These are phyloP conservation scores for Pseudomassariella vexata DNA, from an alignment of 2,329 filamentous ascomycete genomes.

Conservation along the genomic window DNA sequence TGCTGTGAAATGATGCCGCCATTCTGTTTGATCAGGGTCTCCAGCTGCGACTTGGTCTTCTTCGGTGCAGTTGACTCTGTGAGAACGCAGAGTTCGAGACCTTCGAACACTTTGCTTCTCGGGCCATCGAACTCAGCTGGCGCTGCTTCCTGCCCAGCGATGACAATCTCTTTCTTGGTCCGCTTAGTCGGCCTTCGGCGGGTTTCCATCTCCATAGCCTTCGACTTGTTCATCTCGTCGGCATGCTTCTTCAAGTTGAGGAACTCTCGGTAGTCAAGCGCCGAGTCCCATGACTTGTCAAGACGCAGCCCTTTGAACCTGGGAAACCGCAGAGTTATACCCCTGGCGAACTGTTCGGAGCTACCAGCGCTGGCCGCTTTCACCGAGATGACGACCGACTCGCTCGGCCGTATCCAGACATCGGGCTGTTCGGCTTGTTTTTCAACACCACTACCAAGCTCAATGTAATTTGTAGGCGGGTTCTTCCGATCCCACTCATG, in stretches of 20 bases:
- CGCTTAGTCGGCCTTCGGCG: conserved; percentile 50
- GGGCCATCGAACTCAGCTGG: conserved; percentile 45
- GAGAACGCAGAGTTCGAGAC: conserved; percentile 76
- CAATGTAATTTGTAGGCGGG: conserved; percentile 73
- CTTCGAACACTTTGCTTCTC: conserved; percentile 63
- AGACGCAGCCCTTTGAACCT: conserved; percentile 75
- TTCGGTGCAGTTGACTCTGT: conserved; percentile 70
- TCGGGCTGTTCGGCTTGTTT: conserved; percentile 74
- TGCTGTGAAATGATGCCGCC: conserved; percentile 77
- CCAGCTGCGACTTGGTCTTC: conserved; percentile 72
- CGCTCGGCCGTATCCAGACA: conserved; percentile 84
- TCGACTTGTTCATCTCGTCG: conserved; percentile 66
- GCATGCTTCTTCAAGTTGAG: conserved; percentile 61
- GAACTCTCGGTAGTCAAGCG: conserved; percentile 75
- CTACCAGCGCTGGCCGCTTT: conserved; percentile 76
- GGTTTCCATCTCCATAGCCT: conserved; percentile 71
- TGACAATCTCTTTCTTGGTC: conserved; percentile 62
- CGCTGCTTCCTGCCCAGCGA: conserved; percentile 62
- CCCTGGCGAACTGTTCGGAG: conserved; percentile 73
- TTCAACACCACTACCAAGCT: conserved; percentile 70
- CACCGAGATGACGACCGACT: conserved; percentile 81
- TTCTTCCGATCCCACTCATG: conserved; percentile 71
- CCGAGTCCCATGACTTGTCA: conserved; percentile 81
- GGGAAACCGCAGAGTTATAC: conserved; percentile 81
- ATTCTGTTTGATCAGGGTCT: conserved; percentile 74